Evolutionary conservation across 192 early-diverging fungal species (phyloP), one percentile per base, ranked within the genome.

Genomic region (Haplosporangium gracile): DNA sequence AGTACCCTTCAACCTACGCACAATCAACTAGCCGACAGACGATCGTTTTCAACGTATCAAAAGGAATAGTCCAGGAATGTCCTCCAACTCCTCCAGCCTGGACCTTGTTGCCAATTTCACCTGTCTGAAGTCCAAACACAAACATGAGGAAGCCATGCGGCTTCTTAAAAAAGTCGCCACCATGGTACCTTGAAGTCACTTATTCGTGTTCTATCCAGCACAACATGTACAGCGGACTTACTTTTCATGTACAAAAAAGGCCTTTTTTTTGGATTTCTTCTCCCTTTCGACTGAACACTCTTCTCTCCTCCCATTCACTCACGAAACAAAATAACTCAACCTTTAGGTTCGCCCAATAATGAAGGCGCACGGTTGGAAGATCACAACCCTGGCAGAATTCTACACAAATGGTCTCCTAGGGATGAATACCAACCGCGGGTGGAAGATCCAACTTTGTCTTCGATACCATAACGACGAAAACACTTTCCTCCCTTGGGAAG

Each of bases 371-470:
- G 77, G 79, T 45, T 95, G 94, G 95, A 85, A 88, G 10, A 92
- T 94, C 10, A 75, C 69, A 22, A 65, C 85, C 0, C 79, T 95
- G 39, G 82, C 75, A 38, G 95, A 96, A 75, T 94, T 96, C 76
- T 91, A 84, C 68, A 92, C 94, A 8, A 74, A 60, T 18, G 88
- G 94, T 55, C 79, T 95, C 63, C 89, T 90, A 73, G 96, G 96
- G 10, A 79, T 94, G 55, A 97, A 97, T 84, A 87, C 91, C n/a
- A 94, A 96, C 89, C 78, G 86, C 29, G 95, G 95, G 5, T 73
- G 82, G 29, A 91, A 91, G 76, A 96, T 97, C 76, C 80, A 88
- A 45, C 85, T 97, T 34, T 88, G 96, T n/a, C 80, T 97, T 65
- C 89, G 96, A 32, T 83, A 82, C 36, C 85, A 88, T 47, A 79